phyloP scores from a whole-genome alignment of 331 rosid genomes.

The Phaseolus coccineus region DNA sequence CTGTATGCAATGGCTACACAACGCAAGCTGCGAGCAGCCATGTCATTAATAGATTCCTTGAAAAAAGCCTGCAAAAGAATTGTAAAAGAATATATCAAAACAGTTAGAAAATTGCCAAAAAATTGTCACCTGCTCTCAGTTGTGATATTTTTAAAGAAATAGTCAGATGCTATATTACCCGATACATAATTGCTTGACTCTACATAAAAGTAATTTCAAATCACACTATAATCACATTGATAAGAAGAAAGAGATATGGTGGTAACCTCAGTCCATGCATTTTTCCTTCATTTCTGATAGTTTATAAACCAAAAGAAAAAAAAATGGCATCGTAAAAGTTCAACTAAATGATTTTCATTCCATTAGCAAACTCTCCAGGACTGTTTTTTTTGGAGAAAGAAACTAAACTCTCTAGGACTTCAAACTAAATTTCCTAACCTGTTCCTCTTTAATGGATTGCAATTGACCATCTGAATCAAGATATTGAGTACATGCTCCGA shows the following conservation, averaged over 20 bases:
- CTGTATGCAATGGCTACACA: constrained; percentile 96
- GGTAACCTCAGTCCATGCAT: constrained; percentile 36
- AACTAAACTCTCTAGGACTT: constrained; percentile 36
- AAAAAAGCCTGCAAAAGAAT: constrained; percentile 64
- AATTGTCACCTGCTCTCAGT: not conserved
- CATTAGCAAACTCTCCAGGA: constrained; percentile 37
- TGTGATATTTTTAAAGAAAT: constrained; percentile 18
- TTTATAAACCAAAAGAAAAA: constrained; percentile 35
- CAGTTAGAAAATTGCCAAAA: constrained; percentile 19
- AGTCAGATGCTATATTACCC: constrained; percentile 8
- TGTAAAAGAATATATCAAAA: constrained; percentile 26
- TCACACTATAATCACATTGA: constrained; percentile 33
- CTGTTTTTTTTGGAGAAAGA: not conserved
- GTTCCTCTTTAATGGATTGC: constrained; percentile 62
- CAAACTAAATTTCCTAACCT: constrained; percentile 63
- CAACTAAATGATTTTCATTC: constrained; percentile 38
- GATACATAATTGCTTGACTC: constrained; percentile 19
- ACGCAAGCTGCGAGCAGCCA: constrained; percentile 93
- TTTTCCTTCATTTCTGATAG: constrained; percentile 34
- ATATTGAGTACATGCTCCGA: constrained; percentile 73
- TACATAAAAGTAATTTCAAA: constrained; percentile 34
- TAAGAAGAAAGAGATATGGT: constrained; percentile 15
- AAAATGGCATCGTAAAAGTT: constrained; percentile 24
- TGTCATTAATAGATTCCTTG: constrained; percentile 68
- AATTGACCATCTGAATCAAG: constrained; percentile 70